Conservation (phyloP, 2,329 filamentous ascomycete species). For the Fragosphaeria purpurea region DNA sequence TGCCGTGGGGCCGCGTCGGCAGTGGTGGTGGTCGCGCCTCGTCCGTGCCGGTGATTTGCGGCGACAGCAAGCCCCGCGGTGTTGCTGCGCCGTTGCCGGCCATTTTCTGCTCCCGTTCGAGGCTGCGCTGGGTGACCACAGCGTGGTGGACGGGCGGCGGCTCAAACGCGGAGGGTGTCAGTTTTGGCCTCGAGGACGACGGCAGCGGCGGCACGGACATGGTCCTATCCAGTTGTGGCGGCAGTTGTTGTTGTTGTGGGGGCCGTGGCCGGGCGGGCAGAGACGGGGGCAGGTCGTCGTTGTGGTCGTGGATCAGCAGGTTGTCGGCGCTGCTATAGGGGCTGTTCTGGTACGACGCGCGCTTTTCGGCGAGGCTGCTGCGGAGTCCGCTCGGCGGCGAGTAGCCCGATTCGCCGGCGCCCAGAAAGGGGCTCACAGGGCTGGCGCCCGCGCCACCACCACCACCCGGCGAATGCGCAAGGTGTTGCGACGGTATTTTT, state of each 20-base stretch:
- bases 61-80: conserved; percentile 10
- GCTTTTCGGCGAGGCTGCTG: conserved; percentile 23
- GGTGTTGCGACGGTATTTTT: conserved; percentile 22
- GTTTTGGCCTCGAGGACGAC: conserved; percentile 18
- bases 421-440: not conserved
- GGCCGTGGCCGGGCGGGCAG: conserved; percentile 43
- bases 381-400: not conserved
- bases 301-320: conserved; percentile 16
- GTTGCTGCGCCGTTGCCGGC: conserved; percentile 27
- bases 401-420: not conserved
- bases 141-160: conserved; percentile 44
- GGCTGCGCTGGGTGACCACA: conserved; percentile 29
- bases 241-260: conserved; percentile 17
- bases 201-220: conserved; percentile 2
- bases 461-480: not conserved
- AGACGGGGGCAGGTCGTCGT: conserved; percentile 40
- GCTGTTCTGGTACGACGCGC: conserved; percentile 72
- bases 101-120: conserved; percentile 33
- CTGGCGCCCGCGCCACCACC: not conserved
- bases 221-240: not conserved
- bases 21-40: conserved; percentile 33
- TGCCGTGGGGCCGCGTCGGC: conserved; percentile 35
- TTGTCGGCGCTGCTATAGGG: conserved; percentile 66
- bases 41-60: not conserved
- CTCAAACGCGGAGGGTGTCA: conserved; percentile 31